These are phyloP conservation scores for Dothistroma septosporum DNA, from an alignment of 2,329 filamentous ascomycete genomes.

Conservation along the genomic window DNA sequence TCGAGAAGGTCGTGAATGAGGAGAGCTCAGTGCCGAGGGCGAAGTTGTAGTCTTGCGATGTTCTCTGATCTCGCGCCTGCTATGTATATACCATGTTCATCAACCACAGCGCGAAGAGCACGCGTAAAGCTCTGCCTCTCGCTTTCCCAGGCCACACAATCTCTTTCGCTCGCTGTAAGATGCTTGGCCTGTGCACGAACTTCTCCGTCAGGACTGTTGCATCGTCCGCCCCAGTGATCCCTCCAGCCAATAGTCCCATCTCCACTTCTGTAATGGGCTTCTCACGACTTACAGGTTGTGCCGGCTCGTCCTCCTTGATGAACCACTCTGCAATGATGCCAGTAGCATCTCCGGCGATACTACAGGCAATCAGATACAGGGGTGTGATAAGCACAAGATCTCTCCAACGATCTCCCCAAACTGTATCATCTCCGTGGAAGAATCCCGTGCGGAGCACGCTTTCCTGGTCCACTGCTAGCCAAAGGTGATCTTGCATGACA, in stretches of 20 bases:
- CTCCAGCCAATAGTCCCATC: conserved; percentile 19
- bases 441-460: conserved; percentile 45
- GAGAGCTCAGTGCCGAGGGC: not conserved
- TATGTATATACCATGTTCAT: not conserved
- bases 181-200: not conserved
- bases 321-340: conserved; percentile 39
- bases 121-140: not conserved
- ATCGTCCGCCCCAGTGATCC: not conserved
- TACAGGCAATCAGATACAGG: conserved; percentile 44
- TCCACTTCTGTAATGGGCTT: conserved; percentile 13
- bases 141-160: not conserved
- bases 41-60: not conserved
- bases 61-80: too few relatives aligned
- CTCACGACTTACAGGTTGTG: not conserved
- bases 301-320: conserved; percentile 20
- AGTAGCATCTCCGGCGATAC: conserved; percentile 38
- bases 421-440: conserved; percentile 28
- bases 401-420: conserved; percentile 31
- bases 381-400: conserved; percentile 41
- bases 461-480: conserved; percentile 56
- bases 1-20: conserved; percentile 3
- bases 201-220: not conserved
- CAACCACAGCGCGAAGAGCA: not conserved
- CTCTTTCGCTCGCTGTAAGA: not conserved
- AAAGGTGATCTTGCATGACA: conserved; percentile 58